Percentiles rank a stretch among this genome's conserved stretches.
phyloP scores from a whole-genome alignment of 768 basidiomycete species.

The Calocybe indica region DNA sequence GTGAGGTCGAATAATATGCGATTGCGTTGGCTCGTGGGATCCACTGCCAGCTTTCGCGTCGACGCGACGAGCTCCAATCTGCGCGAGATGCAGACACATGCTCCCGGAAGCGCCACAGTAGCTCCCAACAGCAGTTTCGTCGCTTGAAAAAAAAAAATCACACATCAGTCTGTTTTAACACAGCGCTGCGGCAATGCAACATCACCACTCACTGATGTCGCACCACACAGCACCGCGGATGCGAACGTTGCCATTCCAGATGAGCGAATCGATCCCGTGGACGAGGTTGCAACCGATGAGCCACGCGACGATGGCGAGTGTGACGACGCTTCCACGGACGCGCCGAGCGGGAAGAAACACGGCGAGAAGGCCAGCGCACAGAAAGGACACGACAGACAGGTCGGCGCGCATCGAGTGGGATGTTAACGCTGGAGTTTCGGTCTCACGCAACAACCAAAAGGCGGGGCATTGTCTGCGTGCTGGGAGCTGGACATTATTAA shows the following conservation, averaged over 20 bases:
- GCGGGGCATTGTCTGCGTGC: background rate
- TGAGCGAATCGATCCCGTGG: constrained; percentile 49
- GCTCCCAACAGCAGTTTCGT: constrained; percentile 50
- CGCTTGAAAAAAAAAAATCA: constrained; percentile 25
- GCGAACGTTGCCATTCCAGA: constrained; percentile 53
- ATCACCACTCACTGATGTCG: constrained; percentile 50
- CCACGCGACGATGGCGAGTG: constrained; percentile 46
- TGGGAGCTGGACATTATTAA: too few species aligned
- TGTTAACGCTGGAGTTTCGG: background rate
- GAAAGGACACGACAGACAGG: constrained; percentile 36
- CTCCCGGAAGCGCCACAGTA: constrained; percentile 51
- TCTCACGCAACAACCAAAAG: background rate
- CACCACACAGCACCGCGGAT: constrained; percentile 59
- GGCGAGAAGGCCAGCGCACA: constrained; percentile 34
- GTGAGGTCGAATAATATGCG: constrained; percentile 38
- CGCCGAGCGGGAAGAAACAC: constrained; percentile 37
- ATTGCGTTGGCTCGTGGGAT: constrained; percentile 29
- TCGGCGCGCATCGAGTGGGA: constrained; percentile 24
- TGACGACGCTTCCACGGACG: constrained; percentile 40
- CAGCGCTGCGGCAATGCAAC: background rate
- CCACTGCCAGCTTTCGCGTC: constrained; percentile 24
- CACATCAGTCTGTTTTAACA: background rate
- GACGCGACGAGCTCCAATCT: constrained; percentile 52
- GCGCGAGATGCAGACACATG: constrained; percentile 48
- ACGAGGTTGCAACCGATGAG: constrained; percentile 41